Evolutionary conservation across 352 stramenopile genomes (phyloP).

Genomic region (Pythium brassicae): DNA sequence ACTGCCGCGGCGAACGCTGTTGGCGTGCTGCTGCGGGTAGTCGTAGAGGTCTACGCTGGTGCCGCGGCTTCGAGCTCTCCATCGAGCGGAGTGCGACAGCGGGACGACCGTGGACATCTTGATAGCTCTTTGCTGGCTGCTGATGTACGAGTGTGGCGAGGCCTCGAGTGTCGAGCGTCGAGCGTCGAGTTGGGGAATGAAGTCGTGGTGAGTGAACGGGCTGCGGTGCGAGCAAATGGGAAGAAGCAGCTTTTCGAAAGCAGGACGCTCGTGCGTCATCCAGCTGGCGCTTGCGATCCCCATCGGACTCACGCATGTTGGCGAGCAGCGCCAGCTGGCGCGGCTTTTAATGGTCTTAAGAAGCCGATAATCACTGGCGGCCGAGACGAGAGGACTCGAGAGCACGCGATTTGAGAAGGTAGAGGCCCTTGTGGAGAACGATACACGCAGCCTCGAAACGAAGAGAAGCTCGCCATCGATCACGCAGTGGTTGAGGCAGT

Average conservation of each 20-base stretch:
- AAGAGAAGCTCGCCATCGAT: no score
- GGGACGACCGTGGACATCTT: slow-evolving; percentile 52
- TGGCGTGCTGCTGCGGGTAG: slow-evolving; percentile 3
- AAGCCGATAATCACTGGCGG: no score
- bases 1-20: slow-evolving; percentile 3
- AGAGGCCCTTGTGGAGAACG: no score
- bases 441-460: no score
- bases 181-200: background rate
- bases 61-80: slow-evolving; percentile 47
- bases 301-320: background rate
- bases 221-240: no score
- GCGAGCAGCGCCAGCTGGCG: background rate
- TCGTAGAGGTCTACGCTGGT: slow-evolving; percentile 32
- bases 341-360: background rate
- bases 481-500: no score
- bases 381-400: no score
- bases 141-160: background rate
- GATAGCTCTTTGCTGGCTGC: background rate
- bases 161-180: background rate
- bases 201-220: background rate
- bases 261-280: background rate
- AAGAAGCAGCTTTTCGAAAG: background rate
- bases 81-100: slow-evolving; percentile 49
- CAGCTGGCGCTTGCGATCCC: slow-evolving; percentile 5
- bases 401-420: no score